Conservation (phyloP, 2,329 filamentous ascomycete genomes). For the Macrophomina pseudophaseolina region DNA sequence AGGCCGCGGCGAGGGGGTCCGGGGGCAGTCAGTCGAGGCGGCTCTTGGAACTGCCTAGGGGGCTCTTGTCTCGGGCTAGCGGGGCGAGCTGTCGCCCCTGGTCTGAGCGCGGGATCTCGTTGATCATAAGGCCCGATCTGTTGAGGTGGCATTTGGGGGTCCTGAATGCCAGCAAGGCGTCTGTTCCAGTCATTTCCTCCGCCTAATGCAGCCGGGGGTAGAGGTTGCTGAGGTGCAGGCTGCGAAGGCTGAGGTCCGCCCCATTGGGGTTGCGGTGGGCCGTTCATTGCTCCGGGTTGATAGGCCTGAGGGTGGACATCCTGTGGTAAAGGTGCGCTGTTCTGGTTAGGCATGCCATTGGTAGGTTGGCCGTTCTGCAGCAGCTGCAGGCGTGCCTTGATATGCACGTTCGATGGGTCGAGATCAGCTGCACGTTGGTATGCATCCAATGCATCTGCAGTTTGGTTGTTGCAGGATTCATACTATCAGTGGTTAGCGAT, state of each 20-base stretch:
- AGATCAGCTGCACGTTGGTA: slow-evolving; percentile 94
- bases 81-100: slow-evolving; percentile 66
- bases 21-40: slow-evolving; percentile 61
- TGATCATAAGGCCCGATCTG: slow-evolving; percentile 83
- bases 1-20: slow-evolving; percentile 55
- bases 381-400: slow-evolving; percentile 91
- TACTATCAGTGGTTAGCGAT: slow-evolving; percentile 65
- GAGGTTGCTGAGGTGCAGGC: slow-evolving; percentile 65
- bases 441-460: slow-evolving; percentile 91
- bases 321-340: slow-evolving; percentile 83
- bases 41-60: slow-evolving; percentile 71
- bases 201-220: slow-evolving; percentile 57
- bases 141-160: slow-evolving; percentile 66
- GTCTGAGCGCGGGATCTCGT: slow-evolving; percentile 70
- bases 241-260: slow-evolving; percentile 72
- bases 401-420: slow-evolving; percentile 90
- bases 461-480: slow-evolving; percentile 99
- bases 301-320: slow-evolving; percentile 97
- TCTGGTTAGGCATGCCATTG: slow-evolving; percentile 72
- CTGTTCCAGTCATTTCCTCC: slow-evolving; percentile 63
- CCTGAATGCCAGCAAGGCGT: slow-evolving; percentile 78
- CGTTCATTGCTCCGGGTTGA: slow-evolving; percentile 79
- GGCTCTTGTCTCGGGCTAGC: slow-evolving; percentile 78
- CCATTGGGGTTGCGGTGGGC: slow-evolving; percentile 88
- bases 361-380: slow-evolving; percentile 77